These are phyloP conservation scores for Rachicladosporium sp. DNA, from an alignment of 2,329 filamentous ascomycete genomes.

Conservation along the genomic window DNA sequence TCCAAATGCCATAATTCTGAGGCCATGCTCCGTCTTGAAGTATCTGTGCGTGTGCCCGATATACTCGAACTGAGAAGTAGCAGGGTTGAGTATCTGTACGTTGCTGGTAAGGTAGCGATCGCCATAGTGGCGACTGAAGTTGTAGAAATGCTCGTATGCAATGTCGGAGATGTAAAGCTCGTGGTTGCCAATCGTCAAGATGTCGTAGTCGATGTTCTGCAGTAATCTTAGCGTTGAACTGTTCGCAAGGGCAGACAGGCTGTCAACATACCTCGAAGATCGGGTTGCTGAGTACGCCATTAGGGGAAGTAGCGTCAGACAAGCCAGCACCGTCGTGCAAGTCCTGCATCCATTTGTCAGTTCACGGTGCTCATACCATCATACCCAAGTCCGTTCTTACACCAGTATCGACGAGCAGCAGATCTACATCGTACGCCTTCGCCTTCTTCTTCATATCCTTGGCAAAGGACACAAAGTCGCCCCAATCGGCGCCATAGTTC, in stretches of 20 bases:
- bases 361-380: background rate
- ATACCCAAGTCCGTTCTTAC: conserved; percentile 12
- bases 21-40: conserved; percentile 36
- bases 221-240: background rate
- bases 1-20: conserved; percentile 42
- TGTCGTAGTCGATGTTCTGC: conserved; percentile 38
- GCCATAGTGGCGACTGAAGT: conserved; percentile 47
- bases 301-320: conserved; percentile 46
- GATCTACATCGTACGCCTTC: conserved; percentile 43
- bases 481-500: conserved; percentile 55
- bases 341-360: conserved; percentile 29
- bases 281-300: conserved; percentile 42
- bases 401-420: conserved; percentile 50
- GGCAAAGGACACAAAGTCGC: conserved; percentile 50
- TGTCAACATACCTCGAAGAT: conserved; percentile 30
- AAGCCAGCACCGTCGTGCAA: conserved; percentile 55
- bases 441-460: conserved; percentile 49
- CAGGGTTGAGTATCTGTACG: conserved; percentile 36
- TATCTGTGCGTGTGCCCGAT: conserved; percentile 38
- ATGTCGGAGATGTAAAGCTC: conserved; percentile 53
- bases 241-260: background rate
- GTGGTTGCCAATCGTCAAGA: conserved; percentile 44
- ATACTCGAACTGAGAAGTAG: conserved; percentile 31
- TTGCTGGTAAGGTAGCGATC: conserved; percentile 44
- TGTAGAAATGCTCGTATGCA: conserved; percentile 48